Evolutionary conservation across 768 basidiomycete genomes (phyloP), one percentile per base, ranked within the genome.

Genomic region (Lepiota subincarnata): DNA sequence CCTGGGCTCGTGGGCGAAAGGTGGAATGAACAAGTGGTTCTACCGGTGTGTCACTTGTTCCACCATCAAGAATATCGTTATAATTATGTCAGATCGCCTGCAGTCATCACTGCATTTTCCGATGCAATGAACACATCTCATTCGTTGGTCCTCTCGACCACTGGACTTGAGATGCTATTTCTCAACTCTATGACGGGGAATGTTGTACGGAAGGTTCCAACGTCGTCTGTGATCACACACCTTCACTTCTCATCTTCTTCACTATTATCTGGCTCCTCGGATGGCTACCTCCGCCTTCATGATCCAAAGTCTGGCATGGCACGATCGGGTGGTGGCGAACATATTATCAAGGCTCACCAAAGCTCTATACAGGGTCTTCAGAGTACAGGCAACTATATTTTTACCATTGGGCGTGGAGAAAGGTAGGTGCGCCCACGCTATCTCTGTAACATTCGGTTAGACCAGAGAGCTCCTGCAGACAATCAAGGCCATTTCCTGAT

Each of bases 391-490:
- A 89, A 92, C 68, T 81, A 85, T 58, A 78, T 89, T 36, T 91
- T 89, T 62, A 92, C 90, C 6, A 90, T 93, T 59, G 95, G 95
- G 11, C 87, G 87, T 70, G 87, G 87, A 2, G 77, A 91, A 69
- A 86, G 92, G 94, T 92, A 86, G 92, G 94, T 92, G 56, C 40
- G 51, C 48, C 43, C 6, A 36, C 48, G 12, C 18, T 37, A 26
- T 24, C 28, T 51, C 18, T 48, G 28, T n/a, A 34, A 22, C 35
- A 4, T 12, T 31, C 10, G 31, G 31, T 31, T 31, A 11, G 31
- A 8, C 7, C 7, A 31, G 4, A n/a, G 24, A 26, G 28, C 2
- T 50, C 16, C 22, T 55, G 20, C 62, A 97, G 95, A 67, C 92
- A 90, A 68, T 85, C 87, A 6, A 85, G 88, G 43, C 92, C 95